These are phyloP conservation scores for Penicillium parvum DNA, from an alignment of 495 filamentous ascomycete genomes.

Conservation along the genomic window DNA sequence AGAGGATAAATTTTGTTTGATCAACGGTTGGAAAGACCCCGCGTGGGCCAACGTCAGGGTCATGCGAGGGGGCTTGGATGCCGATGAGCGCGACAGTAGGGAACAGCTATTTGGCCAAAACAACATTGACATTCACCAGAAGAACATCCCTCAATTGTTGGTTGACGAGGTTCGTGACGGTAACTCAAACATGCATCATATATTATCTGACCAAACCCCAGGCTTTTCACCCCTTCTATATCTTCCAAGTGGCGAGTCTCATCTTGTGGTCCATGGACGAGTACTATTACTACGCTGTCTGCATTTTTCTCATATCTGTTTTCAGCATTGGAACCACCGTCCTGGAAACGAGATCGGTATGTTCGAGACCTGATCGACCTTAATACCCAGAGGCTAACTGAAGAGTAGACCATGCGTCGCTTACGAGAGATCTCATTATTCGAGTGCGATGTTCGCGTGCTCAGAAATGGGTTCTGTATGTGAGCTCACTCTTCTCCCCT, in stretches of 20 bases:
- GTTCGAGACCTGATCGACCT: constrained; percentile 1
- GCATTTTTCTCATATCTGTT: constrained; percentile 92
- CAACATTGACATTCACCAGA: constrained; percentile 85
- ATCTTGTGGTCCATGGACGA: constrained; percentile 91
- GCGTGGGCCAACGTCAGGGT: constrained; percentile 72
- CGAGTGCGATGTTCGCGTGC: constrained; percentile 88
- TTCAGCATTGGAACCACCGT: constrained; percentile 87
- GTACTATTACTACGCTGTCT: constrained; percentile 96
- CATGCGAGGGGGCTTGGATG: constrained; percentile 80
- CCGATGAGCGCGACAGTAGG: constrained; percentile 79
- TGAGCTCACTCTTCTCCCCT: constrained; percentile 2
- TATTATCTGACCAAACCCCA: constrained; percentile 31
- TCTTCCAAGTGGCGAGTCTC: constrained; percentile 95
- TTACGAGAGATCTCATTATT: constrained; percentile 90
- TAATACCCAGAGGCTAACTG: constrained; percentile 21
- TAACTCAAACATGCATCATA: constrained; percentile 14
- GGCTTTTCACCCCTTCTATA: constrained; percentile 96
- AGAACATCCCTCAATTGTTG: constrained; percentile 74
- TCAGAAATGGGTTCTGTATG: constrained; percentile 92
- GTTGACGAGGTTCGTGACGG: constrained; percentile 69
- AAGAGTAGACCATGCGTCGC: constrained; percentile 73
- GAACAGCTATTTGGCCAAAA: constrained; percentile 87
- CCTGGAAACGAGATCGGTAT: constrained; percentile 80
- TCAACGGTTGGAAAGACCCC: constrained; percentile 90
- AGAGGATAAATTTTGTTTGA: constrained; percentile 80